Evolutionary conservation across 257 asterid genomes (phyloP).

Genomic region (Lantana camara): DNA sequence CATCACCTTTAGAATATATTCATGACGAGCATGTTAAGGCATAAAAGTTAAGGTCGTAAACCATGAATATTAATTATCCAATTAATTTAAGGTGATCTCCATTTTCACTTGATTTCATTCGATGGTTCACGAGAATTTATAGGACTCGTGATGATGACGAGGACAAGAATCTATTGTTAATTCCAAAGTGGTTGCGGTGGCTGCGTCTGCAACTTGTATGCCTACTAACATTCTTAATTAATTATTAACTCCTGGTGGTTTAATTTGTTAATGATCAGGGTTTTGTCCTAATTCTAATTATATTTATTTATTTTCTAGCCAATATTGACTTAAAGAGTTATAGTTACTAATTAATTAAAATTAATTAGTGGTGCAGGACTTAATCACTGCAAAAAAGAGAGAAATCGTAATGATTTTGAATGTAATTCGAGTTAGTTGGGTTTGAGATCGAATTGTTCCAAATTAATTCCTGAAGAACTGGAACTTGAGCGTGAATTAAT

Average conservation of each 20-base stretch:
- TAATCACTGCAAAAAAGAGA: too few species aligned
- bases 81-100: neutral
- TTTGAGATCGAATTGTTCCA: too few species aligned
- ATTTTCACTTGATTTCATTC: conserved; percentile 9
- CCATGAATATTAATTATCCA: conserved; percentile 16
- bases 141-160: conserved; percentile 21
- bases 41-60: conserved; percentile 16
- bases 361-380: neutral
- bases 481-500: too few species aligned
- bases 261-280: too few species aligned
- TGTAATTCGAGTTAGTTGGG: too few species aligned
- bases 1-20: neutral
- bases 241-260: conserved; percentile 5
- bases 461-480: too few species aligned
- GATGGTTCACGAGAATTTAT: neutral
- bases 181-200: conserved; percentile 3
- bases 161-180: conserved; percentile 2
- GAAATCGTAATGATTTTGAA: too few species aligned
- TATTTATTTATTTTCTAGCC: neutral
- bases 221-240: neutral
- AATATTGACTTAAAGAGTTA: conserved; percentile 17
- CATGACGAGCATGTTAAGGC: neutral
- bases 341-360: neutral
- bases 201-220: conserved; percentile 7
- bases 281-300: too few species aligned